Evolutionary conservation across 805 yeast genomes (phyloP).

Genomic region (Pichia exigua): DNA sequence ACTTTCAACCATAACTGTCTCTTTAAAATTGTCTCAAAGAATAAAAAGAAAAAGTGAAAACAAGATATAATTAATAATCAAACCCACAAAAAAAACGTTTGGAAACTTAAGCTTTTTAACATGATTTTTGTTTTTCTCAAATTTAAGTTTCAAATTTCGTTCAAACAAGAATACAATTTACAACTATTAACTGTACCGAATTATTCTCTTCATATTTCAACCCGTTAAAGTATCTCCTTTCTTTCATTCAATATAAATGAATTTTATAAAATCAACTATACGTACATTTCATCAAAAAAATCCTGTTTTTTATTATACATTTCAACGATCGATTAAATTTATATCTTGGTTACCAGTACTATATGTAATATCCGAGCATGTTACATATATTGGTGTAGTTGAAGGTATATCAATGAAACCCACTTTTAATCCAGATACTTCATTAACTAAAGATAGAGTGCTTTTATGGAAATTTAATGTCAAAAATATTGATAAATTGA

Average conservation of each 20-base stretch:
- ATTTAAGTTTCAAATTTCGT: background rate
- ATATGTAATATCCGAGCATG: slow-evolving; percentile 60
- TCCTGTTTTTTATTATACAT: slow-evolving; percentile 23
- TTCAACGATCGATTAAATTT: slow-evolving; percentile 29
- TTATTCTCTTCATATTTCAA: too few species aligned
- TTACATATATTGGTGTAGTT: slow-evolving; percentile 63
- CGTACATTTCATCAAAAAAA: background rate
- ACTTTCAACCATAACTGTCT: background rate
- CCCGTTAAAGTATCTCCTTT: too few species aligned
- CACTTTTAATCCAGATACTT: slow-evolving; percentile 54
- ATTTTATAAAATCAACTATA: background rate
- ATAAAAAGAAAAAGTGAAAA: too few species aligned
- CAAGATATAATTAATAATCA: too few species aligned
- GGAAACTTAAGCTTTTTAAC: background rate
- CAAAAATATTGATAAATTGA: slow-evolving; percentile 37
- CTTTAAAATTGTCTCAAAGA: background rate
- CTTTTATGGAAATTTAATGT: slow-evolving; percentile 59
- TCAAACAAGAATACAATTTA: too few species aligned
- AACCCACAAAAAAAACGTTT: background rate
- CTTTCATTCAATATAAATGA: background rate
- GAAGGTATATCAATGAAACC: slow-evolving; percentile 88
- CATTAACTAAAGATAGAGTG: slow-evolving; percentile 48
- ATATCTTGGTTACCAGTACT: slow-evolving; percentile 77
- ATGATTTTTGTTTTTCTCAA: background rate
- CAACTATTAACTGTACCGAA: too few species aligned